Evolutionary conservation across 1,284 basidiomycete species (phyloP).

Genomic region (Lignosus rhinocerotis): DNA sequence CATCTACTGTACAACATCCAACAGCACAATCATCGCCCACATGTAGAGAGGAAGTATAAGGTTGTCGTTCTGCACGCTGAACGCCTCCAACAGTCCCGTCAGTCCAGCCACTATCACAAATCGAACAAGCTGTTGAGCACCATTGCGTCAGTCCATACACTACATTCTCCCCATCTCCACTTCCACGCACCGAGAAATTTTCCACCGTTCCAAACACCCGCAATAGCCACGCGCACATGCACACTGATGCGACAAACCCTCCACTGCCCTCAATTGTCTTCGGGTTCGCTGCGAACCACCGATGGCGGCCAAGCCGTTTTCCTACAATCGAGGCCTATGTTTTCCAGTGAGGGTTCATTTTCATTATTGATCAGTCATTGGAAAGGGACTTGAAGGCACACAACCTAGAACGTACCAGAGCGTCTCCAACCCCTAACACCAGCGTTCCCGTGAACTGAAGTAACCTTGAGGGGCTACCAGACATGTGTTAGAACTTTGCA

Average conservation of each 20-base stretch:
- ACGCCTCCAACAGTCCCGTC: slow-evolving; percentile 79
- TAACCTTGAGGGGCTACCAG: slow-evolving; percentile 62
- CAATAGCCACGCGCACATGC: slow-evolving; percentile 69
- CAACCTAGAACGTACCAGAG: slow-evolving; percentile 58
- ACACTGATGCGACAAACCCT: slow-evolving; percentile 79
- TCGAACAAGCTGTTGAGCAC: slow-evolving; percentile 43
- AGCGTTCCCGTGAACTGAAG: slow-evolving; percentile 90
- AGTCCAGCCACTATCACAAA: slow-evolving; percentile 62
- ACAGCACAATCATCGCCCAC: slow-evolving; percentile 76
- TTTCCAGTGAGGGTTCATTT: neutral
- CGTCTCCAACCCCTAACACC: slow-evolving; percentile 91
- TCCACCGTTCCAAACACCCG: slow-evolving; percentile 71
- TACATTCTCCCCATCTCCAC: slow-evolving; percentile 1
- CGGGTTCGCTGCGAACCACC: slow-evolving; percentile 81
- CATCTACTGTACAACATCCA: slow-evolving; percentile 37
- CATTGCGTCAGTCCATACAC: slow-evolving; percentile 13
- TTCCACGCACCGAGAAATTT: slow-evolving; percentile 67
- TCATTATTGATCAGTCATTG: neutral
- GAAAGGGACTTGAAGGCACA: neutral
- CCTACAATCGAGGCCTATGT: slow-evolving; percentile 88
- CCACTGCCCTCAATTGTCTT: slow-evolving; percentile 93
- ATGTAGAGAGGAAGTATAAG: slow-evolving; percentile 87
- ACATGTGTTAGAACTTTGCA: neutral
- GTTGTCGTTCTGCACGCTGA: slow-evolving; percentile 94
- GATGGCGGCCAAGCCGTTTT: slow-evolving; percentile 73